These are phyloP conservation scores for Fremontodendron californicum DNA, from an alignment of 345 rosid genomes.

Conservation along the genomic window DNA sequence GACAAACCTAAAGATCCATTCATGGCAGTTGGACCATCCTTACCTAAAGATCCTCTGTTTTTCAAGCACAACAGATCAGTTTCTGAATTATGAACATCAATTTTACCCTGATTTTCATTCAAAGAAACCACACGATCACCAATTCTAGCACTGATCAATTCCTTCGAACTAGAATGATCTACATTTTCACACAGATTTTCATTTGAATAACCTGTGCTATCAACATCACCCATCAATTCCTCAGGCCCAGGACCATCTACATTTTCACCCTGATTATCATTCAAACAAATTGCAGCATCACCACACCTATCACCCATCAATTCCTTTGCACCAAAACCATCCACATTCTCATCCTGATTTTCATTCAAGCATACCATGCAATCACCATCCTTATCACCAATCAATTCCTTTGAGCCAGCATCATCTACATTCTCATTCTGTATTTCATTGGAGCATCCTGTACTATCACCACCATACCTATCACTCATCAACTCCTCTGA, in stretches of 20 bases:
- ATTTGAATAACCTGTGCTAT: background rate
- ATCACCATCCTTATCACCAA: background rate
- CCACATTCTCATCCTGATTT: background rate
- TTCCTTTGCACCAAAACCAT: background rate
- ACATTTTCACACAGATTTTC: background rate
- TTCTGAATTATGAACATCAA: constrained; percentile 15
- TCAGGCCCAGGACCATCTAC: background rate
- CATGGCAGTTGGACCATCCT: constrained; percentile 13
- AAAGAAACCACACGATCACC: background rate
- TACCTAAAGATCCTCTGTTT: constrained; percentile 15
- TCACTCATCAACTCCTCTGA: background rate
- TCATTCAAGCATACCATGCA: background rate
- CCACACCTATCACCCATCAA: background rate
- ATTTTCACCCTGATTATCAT: background rate
- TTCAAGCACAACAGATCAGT: constrained; percentile 12
- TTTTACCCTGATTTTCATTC: constrained; percentile 5
- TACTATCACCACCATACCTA: background rate
- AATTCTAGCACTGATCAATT: background rate
- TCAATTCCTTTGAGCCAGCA: background rate
- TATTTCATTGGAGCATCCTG: background rate
- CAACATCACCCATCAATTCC: background rate
- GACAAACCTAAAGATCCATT: constrained; percentile 13
- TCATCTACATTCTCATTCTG: background rate
- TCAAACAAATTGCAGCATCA: background rate
- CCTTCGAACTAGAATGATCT: background rate